Evolutionary conservation across 495 filamentous ascomycete species (phyloP), one percentile per base, ranked within the genome.

Genomic region (Xylaria castorea): DNA sequence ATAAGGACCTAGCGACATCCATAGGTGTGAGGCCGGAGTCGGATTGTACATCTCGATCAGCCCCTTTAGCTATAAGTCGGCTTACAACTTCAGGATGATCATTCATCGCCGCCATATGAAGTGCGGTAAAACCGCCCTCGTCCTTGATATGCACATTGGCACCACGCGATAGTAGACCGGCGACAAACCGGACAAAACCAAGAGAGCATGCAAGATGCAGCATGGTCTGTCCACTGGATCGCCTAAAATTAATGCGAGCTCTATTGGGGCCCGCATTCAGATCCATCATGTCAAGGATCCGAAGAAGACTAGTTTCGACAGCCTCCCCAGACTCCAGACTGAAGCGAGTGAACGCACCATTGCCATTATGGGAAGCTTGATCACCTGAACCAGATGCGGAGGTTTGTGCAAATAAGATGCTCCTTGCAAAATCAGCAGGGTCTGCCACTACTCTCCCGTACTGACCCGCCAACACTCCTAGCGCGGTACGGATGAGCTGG

Each of bases 31-130:
- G 90, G 38, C 92, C 92, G 64, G 89, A 89, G 25, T 92, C 80
- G 77, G 89, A 96, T 71, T 91, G 89, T 34, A 92, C 79, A 58
- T 84, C 90, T 22, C 92, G 87, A 79, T 93, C 91, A 8, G 92
- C 93, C 25, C 93, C 92, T 38, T 88, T 87, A 32, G 91, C 83
- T 63, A 95, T 88, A 40, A 97, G 88, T 25, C 91, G 88, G 66
- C 91, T 87, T 12, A 96, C 88, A 73, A 97, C 94, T 71, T 94
- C 89, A 22, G 87, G 83, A 76, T 93, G 90, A 46, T 91, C 88
- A 80, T 90, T 90, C 74, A 97, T 85, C n/a, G 92, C 90, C 38
- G 94, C 94, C 75, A 95, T 85, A 76, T 96, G 93, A 85, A 97
- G 90, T 14, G 94, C 90, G 14, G 92, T 93, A 79, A 93, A 95